These are phyloP conservation scores for Candida peoriensis DNA, from an alignment of 805 yeast genomes.

Conservation along the genomic window DNA sequence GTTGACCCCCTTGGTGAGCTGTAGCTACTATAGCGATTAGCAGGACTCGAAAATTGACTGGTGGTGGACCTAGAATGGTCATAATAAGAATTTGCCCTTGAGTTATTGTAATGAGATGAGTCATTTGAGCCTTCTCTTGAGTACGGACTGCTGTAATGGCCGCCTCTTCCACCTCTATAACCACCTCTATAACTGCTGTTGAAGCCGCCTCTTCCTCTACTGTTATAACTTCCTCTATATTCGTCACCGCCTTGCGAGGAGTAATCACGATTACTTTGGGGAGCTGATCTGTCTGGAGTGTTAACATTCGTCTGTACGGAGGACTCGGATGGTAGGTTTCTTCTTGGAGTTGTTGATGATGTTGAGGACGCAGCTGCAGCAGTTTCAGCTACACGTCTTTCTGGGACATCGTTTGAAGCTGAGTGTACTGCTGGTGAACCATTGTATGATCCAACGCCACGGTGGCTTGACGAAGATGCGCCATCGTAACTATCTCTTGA, in stretches of 20 bases:
- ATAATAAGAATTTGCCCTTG: neutral
- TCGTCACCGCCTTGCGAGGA: neutral
- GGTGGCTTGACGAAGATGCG: neutral
- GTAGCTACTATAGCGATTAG: neutral
- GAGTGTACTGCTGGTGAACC: neutral
- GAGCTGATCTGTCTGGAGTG: neutral
- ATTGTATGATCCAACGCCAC: neutral
- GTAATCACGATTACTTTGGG: neutral
- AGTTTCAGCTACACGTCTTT: neutral
- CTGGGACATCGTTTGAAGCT: neutral
- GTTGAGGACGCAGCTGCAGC: neutral
- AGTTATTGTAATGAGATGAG: neutral
- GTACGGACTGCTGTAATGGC: constrained; percentile 4
- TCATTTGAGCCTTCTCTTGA: neutral
- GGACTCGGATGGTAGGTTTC: neutral
- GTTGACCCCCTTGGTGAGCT: neutral
- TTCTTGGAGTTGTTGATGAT: neutral
- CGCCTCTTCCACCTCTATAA: constrained; percentile 1
- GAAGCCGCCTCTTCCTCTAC: neutral
- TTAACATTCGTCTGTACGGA: neutral
- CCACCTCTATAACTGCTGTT: constrained; percentile 5
- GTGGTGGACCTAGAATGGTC: too few species aligned
- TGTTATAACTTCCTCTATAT: constrained; percentile 1
- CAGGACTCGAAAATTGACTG: neutral
- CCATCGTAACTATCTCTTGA: neutral